Conservation (phyloP, 164 flowering plant genomes). For the Dillenia turbinata region DNA sequence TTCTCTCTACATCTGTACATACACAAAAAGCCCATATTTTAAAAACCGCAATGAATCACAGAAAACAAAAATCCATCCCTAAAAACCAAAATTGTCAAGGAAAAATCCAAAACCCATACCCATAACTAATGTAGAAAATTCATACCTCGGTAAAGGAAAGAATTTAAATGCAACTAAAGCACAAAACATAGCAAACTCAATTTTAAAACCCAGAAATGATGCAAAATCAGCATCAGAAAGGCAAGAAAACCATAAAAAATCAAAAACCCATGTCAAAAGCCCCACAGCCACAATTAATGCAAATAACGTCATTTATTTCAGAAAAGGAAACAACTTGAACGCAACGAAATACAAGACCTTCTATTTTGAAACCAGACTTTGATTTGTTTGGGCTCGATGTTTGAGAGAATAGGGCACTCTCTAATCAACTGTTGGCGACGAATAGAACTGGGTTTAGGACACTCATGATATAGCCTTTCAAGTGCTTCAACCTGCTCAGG, state of each 20-base stretch:
- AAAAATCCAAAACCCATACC: too few species aligned
- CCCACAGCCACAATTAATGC: too few species aligned
- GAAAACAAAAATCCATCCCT: too few species aligned
- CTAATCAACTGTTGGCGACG: constrained; percentile 94
- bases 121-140: too few species aligned
- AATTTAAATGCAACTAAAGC: neutral
- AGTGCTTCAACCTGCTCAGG: constrained; percentile 99
- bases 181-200: neutral
- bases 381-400: constrained; percentile 96
- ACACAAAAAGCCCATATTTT: neutral
- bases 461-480: constrained; percentile 92
- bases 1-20: constrained; percentile 81
- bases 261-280: too few species aligned
- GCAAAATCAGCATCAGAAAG: neutral
- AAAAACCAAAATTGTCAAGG: too few species aligned
- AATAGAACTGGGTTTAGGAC: constrained; percentile 94
- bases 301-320: neutral
- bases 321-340: too few species aligned
- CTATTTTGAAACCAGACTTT: constrained; percentile 99
- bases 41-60: neutral
- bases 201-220: too few species aligned
- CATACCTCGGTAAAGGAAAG: too few species aligned
- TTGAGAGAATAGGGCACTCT: constrained; percentile 90
- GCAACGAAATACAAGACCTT: constrained; percentile 38
- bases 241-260: neutral